Evolutionary conservation across 2,329 filamentous ascomycete species (phyloP).

Genomic region (Bipolaris zeicola): DNA sequence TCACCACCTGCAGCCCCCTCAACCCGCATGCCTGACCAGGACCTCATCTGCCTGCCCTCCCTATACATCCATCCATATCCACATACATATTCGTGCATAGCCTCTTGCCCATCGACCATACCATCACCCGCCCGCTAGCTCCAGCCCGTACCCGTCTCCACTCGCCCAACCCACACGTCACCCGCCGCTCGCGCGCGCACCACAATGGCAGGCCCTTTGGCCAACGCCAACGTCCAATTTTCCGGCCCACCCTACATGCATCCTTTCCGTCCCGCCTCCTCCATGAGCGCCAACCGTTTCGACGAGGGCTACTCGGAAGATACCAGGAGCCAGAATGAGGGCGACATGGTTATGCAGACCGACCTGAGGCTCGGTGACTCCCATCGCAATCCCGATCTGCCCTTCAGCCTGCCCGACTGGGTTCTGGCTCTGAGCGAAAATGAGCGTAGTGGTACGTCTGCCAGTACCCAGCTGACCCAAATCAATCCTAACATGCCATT

Average conservation of each 20-base stretch:
- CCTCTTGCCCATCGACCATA: not conserved
- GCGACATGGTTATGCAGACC: slow-evolving; percentile 48
- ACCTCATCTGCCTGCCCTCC: not conserved
- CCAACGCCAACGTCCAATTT: slow-evolving; percentile 34
- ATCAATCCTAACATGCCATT: slow-evolving; percentile 8
- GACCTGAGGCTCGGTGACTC: slow-evolving; percentile 43
- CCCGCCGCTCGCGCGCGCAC: slow-evolving; percentile 16
- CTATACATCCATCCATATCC: not conserved
- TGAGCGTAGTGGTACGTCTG: slow-evolving; percentile 59
- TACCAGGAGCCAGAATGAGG: slow-evolving; percentile 56
- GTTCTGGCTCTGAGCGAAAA: slow-evolving; percentile 60
- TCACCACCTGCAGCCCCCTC: slow-evolving; percentile 1
- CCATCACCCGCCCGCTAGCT: not conserved
- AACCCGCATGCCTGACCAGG: slow-evolving; percentile 4
- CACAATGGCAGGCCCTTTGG: slow-evolving; percentile 42
- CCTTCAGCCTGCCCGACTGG: slow-evolving; percentile 58
- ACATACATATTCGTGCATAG: not conserved
- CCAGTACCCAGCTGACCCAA: not conserved
- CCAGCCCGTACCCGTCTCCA: slow-evolving; percentile 3
- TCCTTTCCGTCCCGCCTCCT: slow-evolving; percentile 43
- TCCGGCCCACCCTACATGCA: slow-evolving; percentile 43
- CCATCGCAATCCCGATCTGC: slow-evolving; percentile 40
- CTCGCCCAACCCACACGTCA: slow-evolving; percentile 1
- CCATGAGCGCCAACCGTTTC: slow-evolving; percentile 54
- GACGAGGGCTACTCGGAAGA: slow-evolving; percentile 92